Evolutionary conservation across 2,329 filamentous ascomycete genomes (phyloP).

Genomic region (Clonostachys sp.): DNA sequence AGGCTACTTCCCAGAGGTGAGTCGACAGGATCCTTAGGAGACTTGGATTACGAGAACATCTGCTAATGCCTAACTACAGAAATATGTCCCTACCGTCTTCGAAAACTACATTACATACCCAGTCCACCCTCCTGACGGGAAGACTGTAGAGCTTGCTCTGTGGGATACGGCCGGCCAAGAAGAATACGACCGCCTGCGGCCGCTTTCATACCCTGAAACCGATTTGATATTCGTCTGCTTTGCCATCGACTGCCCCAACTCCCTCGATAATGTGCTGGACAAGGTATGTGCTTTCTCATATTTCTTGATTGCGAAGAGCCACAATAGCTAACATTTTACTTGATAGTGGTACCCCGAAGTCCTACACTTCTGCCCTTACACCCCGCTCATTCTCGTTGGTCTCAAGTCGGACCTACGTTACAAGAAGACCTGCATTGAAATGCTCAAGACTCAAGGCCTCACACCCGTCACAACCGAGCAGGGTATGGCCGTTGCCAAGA

Average conservation of each 20-base stretch:
- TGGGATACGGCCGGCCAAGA: constrained; percentile 99
- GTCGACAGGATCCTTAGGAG: constrained; percentile 9
- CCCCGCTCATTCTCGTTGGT: constrained; percentile 89
- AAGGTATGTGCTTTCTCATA: constrained; percentile 61
- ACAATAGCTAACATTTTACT: neutral
- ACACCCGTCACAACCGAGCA: constrained; percentile 93
- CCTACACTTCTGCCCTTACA: constrained; percentile 97
- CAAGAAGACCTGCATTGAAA: constrained; percentile 96
- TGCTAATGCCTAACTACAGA: constrained; percentile 46
- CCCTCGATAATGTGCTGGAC: constrained; percentile 96
- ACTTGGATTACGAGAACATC: too few species aligned
- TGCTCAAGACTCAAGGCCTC: constrained; percentile 95
- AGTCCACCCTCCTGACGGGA: constrained; percentile 79
- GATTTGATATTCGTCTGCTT: constrained; percentile 98
- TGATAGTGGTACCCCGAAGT: constrained; percentile 96
- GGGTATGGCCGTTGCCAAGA: constrained; percentile 79
- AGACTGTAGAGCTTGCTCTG: constrained; percentile 91
- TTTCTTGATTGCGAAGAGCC: neutral
- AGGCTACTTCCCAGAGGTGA: constrained; percentile 97
- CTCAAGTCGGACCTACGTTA: constrained; percentile 94
- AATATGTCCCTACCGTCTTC: constrained; percentile 99
- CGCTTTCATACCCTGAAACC: constrained; percentile 95
- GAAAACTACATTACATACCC: constrained; percentile 99
- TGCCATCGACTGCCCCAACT: constrained; percentile 97
- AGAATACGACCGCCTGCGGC: constrained; percentile 93